phyloP scores from a whole-genome alignment of 2,329 filamentous ascomycete genomes.

The Aspergillus aculeatinus region DNA sequence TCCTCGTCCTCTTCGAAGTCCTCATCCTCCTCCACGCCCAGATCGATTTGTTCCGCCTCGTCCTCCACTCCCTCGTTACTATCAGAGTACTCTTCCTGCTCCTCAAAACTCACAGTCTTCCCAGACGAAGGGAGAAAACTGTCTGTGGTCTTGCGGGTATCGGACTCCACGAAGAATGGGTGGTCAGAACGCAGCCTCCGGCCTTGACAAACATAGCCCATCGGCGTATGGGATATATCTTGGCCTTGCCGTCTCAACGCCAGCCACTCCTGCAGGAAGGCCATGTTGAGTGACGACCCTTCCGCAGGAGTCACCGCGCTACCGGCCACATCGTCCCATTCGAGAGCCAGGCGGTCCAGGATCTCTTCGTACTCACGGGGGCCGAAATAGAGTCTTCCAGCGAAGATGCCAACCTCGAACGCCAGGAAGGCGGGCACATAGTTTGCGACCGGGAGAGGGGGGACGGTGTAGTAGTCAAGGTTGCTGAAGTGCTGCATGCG shows the following conservation, averaged over 20 bases:
- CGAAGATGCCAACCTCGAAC: constrained; percentile 60
- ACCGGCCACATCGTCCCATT: not conserved
- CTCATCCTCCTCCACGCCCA: not conserved
- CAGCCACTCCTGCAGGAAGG: constrained; percentile 38
- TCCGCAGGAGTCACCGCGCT: constrained; percentile 5
- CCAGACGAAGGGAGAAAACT: not conserved
- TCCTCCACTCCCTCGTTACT: constrained; percentile 9
- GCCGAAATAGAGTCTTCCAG: constrained; percentile 57
- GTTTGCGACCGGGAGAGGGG: constrained; percentile 44
- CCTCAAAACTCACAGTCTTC: not conserved
- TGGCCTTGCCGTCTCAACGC: constrained; percentile 34
- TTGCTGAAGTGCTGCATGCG: constrained; percentile 61
- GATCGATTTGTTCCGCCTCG: not conserved
- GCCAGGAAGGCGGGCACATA: constrained; percentile 53
- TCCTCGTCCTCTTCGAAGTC: not conserved
- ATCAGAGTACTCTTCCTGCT: constrained; percentile 8
- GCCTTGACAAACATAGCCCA: constrained; percentile 37
- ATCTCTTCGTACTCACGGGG: constrained; percentile 25
- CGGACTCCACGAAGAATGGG: constrained; percentile 27
- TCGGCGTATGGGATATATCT: constrained; percentile 36
- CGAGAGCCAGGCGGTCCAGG: not conserved
- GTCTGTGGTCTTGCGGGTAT: not conserved
- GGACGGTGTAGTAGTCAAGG: constrained; percentile 55
- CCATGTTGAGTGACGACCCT: constrained; percentile 10
- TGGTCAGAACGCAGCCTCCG: constrained; percentile 26